Conservation (phyloP, 106 monocot species). For the Acorus calamus region DNA sequence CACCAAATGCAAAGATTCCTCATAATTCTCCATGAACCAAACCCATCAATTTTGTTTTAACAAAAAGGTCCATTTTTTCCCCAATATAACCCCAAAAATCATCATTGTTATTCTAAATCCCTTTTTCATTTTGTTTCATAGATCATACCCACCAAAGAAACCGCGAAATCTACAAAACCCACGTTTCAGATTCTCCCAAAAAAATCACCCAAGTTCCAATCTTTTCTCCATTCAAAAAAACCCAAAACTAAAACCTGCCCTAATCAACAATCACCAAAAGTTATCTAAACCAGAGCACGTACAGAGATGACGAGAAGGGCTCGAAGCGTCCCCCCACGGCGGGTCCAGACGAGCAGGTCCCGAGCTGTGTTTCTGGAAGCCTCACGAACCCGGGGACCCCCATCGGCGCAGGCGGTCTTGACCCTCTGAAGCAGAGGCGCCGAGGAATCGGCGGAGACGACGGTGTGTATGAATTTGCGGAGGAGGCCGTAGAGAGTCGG, state of each 20-base stretch:
- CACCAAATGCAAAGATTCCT: too few relatives aligned
- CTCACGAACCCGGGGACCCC: slow-evolving; percentile 40
- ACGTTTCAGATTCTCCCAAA: too few relatives aligned
- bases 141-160: too few relatives aligned
- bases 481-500: slow-evolving; percentile 48
- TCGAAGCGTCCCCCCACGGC: slow-evolving; percentile 56
- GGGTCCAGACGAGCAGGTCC: slow-evolving; percentile 56
- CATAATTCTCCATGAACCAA: too few relatives aligned
- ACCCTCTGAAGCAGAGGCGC: slow-evolving; percentile 34
- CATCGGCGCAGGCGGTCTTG: slow-evolving; percentile 23
- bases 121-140: too few relatives aligned
- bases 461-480: slow-evolving; percentile 31
- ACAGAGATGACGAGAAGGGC: slow-evolving; percentile 74
- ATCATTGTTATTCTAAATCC: too few relatives aligned
- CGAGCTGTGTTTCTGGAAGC: slow-evolving; percentile 61
- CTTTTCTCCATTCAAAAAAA: not conserved
- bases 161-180: too few relatives aligned
- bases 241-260: not conserved
- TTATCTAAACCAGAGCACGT: slow-evolving; percentile 3
- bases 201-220: not conserved
- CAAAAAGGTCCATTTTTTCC: too few relatives aligned
- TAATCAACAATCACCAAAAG: not conserved
- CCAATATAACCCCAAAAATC: too few relatives aligned
- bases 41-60: too few relatives aligned
- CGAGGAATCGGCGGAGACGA: slow-evolving; percentile 26